phyloP scores from a whole-genome alignment of 2,329 filamentous ascomycete species.

The Colletotrichum sp. region DNA sequence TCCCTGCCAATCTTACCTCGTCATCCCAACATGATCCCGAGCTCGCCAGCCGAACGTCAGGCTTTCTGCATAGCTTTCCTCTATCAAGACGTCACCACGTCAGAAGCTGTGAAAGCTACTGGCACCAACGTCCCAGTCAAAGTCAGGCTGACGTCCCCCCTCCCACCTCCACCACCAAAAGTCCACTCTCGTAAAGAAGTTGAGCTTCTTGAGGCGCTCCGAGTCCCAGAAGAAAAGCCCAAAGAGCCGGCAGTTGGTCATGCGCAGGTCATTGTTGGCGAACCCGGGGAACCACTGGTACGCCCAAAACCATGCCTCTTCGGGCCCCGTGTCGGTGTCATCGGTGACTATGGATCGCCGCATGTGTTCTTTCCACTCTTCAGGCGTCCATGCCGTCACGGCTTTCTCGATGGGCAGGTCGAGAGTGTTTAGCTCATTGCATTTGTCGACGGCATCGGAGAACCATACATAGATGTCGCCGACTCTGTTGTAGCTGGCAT shows the following conservation, averaged over 20 bases:
- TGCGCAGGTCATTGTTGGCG: constrained; percentile 1
- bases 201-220: constrained; percentile 4
- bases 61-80: not conserved
- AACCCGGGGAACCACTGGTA: not conserved
- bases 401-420: not conserved
- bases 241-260: constrained; percentile 15
- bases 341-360: not conserved
- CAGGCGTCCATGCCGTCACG: not conserved
- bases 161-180: constrained; percentile 19
- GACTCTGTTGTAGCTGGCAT: constrained; percentile 8
- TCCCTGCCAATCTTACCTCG: not conserved
- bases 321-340: constrained; percentile 7
- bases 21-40: not conserved
- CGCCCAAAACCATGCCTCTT: constrained; percentile 19
- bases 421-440: not conserved
- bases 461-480: constrained; percentile 17
- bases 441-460: constrained; percentile 5
- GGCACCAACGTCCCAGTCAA: constrained; percentile 4
- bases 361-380: not conserved
- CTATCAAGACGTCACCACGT: not conserved
- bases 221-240: constrained; percentile 19
- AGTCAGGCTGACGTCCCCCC: constrained; percentile 13
- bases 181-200: constrained; percentile 9
- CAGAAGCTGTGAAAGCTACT: not conserved
- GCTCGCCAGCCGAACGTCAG: not conserved